A percentile compares a stretch with the other conserved stretches of the same genome.
These are phyloP conservation scores for Penicillium desertorum DNA, from an alignment of 495 filamentous ascomycete species.

Conservation along the genomic window DNA sequence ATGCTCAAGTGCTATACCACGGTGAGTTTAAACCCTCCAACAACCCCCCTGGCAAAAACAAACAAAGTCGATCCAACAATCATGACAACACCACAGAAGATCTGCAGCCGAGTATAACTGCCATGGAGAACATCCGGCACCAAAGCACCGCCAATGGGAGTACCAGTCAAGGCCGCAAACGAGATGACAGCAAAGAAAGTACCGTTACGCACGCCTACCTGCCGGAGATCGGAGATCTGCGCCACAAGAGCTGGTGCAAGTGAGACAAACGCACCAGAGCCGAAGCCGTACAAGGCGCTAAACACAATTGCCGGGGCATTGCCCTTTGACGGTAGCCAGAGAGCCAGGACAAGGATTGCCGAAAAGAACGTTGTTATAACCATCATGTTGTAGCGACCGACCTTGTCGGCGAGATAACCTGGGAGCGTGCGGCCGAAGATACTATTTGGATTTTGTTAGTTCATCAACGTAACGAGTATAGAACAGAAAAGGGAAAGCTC, in stretches of 20 bases:
- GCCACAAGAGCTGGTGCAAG: constrained; percentile 59
- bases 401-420: constrained; percentile 66
- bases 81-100: constrained; percentile 67
- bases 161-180: constrained; percentile 65
- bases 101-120: constrained; percentile 57
- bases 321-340: constrained; percentile 63
- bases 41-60: constrained; percentile 37
- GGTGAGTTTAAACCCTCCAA: constrained; percentile 35
- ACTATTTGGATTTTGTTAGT: constrained; percentile 26
- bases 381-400: constrained; percentile 75
- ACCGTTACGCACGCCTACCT: constrained; percentile 74
- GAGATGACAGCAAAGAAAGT: constrained; percentile 61
- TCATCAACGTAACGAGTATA: not conserved
- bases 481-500: constrained; percentile 8
- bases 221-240: constrained; percentile 68
- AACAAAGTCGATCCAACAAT: constrained; percentile 51
- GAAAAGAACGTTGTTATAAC: constrained; percentile 59
- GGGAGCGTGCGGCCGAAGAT: constrained; percentile 74
- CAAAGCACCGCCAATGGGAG: constrained; percentile 72
- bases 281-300: constrained; percentile 68
- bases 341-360: constrained; percentile 62
- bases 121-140: constrained; percentile 52
- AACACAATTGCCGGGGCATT: constrained; percentile 66
- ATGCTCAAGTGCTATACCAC: constrained; percentile 28
- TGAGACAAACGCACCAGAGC: constrained; percentile 69